phyloP scores from a whole-genome alignment of 768 basidiomycete species.

The Favolaschia claudopus region DNA sequence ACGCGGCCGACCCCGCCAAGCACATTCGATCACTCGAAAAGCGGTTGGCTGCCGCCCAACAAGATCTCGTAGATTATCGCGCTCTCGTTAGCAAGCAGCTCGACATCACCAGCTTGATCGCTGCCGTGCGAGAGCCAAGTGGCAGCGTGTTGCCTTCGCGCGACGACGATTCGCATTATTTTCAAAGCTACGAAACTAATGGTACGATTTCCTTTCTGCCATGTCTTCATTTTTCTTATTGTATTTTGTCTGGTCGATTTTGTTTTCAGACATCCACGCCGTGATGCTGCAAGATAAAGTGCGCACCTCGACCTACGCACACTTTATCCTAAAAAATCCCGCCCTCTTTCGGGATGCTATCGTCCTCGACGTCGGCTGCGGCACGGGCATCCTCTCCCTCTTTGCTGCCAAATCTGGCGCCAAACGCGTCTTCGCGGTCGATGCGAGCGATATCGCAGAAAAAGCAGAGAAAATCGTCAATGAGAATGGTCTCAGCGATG shows the following conservation, averaged over 20 bases:
- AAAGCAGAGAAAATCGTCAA: constrained; percentile 82
- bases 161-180: constrained; percentile 95
- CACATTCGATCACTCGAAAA: constrained; percentile 67
- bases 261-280: constrained; percentile 83
- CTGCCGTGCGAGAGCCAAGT: constrained; percentile 47
- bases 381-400: constrained; percentile 91
- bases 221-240: not conserved
- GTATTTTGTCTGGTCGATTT: not conserved
- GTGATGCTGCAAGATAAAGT: constrained; percentile 97
- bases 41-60: constrained; percentile 64
- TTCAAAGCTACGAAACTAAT: constrained; percentile 87
- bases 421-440: constrained; percentile 89
- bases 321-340: constrained; percentile 88
- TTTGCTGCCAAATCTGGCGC: constrained; percentile 92
- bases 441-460: constrained; percentile 84
- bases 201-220: constrained; percentile 61
- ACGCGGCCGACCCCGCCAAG: constrained; percentile 41
- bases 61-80: constrained; percentile 70
- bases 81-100: constrained; percentile 62
- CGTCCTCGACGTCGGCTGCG: constrained; percentile 96
- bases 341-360: constrained; percentile 81
- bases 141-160: constrained; percentile 44
- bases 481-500: constrained; percentile 72
- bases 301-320: constrained; percentile 90
- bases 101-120: constrained; percentile 51